Conservation (phyloP, 192 early-diverging fungal species). For the Umbelopsis vinacea region DNA sequence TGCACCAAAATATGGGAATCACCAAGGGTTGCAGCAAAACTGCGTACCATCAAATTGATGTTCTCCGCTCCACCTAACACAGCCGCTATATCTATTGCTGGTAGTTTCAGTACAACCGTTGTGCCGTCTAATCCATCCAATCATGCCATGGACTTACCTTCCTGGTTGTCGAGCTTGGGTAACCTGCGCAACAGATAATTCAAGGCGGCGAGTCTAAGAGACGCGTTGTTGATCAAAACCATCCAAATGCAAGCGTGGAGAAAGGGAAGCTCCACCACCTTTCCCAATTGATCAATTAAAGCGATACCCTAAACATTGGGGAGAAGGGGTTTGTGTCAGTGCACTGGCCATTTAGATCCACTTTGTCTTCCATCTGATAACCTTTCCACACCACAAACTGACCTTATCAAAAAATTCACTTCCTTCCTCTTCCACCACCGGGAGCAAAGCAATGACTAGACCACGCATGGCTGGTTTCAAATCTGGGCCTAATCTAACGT, state of each 20-base stretch:
- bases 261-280: constrained; percentile 71
- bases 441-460: constrained; percentile 79
- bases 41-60: constrained; percentile 72
- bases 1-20: constrained; percentile 85
- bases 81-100: constrained; percentile 60
- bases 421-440: constrained; percentile 88
- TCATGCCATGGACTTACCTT: constrained; percentile 50
- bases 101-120: not conserved
- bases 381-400: no score
- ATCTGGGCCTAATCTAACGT: constrained; percentile 70
- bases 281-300: constrained; percentile 68
- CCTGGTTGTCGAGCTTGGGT: constrained; percentile 65
- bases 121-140: no score
- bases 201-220: constrained; percentile 71
- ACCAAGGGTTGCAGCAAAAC: constrained; percentile 69
- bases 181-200: constrained; percentile 79
- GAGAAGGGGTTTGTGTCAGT: not conserved
- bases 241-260: constrained; percentile 89
- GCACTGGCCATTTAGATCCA: not conserved
- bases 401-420: constrained; percentile 84
- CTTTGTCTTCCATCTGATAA: no score
- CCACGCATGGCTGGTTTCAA: constrained; percentile 80
- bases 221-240: constrained; percentile 69
- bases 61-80: constrained; percentile 66
- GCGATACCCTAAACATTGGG: constrained; percentile 51